Evolutionary conservation across 306 rosid species (phyloP).

Genomic region (Comarum palustre): DNA sequence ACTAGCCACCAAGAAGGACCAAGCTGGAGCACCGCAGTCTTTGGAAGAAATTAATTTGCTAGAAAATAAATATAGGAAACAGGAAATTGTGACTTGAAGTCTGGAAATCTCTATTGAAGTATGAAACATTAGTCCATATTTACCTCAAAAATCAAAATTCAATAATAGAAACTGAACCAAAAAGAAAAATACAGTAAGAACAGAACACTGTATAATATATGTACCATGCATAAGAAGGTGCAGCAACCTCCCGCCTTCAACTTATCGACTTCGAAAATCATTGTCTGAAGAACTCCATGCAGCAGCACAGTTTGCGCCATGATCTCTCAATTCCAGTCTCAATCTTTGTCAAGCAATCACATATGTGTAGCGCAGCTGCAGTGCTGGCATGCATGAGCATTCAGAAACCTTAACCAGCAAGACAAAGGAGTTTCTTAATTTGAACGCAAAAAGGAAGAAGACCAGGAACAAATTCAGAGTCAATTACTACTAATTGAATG

Average conservation of each 20-base stretch:
- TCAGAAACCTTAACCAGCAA: not conserved
- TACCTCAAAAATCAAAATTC: not conserved
- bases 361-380: not conserved
- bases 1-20: not conserved
- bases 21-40: not conserved
- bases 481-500: constrained; percentile 3
- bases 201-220: not conserved
- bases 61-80: not conserved
- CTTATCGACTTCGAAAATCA: constrained; percentile 36
- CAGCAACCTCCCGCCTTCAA: constrained; percentile 32
- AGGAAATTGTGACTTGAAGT: not conserved
- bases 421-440: not conserved
- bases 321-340: constrained; percentile 8
- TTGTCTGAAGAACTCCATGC: constrained; percentile 43
- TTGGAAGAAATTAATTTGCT: not conserved
- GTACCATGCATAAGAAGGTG: constrained; percentile 43
- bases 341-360: not conserved
- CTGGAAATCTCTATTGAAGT: not conserved
- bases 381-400: constrained; percentile 6
- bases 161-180: not conserved
- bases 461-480: constrained; percentile 7
- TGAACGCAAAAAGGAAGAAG: not conserved
- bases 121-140: not conserved
- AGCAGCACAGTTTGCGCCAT: constrained; percentile 24
- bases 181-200: not conserved